Evolutionary conservation across 768 basidiomycete genomes (phyloP).

Genomic region (Suillus hirtellus): DNA sequence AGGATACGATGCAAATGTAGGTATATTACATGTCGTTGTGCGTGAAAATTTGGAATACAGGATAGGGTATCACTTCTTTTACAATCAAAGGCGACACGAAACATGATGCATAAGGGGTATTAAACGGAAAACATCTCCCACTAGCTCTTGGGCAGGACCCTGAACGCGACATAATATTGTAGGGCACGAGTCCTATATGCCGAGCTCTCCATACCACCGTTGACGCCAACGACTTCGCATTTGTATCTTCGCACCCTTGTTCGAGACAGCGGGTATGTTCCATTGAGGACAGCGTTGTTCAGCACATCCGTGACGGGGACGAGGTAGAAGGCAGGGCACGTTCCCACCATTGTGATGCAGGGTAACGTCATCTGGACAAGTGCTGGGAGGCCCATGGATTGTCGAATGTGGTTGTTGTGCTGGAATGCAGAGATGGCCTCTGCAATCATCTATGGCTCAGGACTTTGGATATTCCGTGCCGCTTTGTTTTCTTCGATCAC

Average conservation of each 20-base stretch:
- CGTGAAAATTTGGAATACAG: neutral
- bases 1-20: constrained; percentile 83
- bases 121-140: neutral
- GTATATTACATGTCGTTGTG: neutral
- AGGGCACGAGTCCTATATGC: neutral
- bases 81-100: neutral
- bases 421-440: too few relatives aligned
- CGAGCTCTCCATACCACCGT: neutral
- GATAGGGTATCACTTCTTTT: neutral
- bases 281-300: neutral
- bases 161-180: neutral
- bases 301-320: neutral
- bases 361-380: neutral
- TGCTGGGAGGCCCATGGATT: too few relatives aligned
- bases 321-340: neutral
- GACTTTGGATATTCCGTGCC: too few relatives aligned
- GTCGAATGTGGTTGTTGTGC: too few relatives aligned
- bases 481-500: too few relatives aligned
- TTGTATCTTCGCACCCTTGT: neutral
- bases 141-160: neutral
- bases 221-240: neutral
- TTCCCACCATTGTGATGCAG: neutral
- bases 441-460: too few relatives aligned
- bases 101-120: neutral
- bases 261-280: neutral